A percentile compares a stretch with the other conserved stretches of the same genome.
Evolutionary conservation across 129 eudicot species (phyloP).

Genomic region (Rutidosis leptorrhynchoides): DNA sequence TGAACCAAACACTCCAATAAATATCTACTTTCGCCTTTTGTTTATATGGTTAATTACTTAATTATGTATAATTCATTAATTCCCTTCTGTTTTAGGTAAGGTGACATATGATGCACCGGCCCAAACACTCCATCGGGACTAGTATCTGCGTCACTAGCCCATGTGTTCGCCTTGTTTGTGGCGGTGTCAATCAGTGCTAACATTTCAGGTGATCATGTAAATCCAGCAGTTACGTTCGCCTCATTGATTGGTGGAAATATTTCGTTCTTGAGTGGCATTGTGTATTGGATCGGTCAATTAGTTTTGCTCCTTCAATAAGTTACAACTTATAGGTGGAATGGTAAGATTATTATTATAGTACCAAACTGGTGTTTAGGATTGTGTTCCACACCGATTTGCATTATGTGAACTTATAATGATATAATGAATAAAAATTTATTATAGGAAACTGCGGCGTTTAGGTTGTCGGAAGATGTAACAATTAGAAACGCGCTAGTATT

Average conservation of each 20-base stretch:
- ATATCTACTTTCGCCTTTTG: no score
- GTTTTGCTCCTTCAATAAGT: conserved; percentile 56
- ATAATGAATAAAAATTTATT: no score
- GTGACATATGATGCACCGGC: conserved; percentile 43
- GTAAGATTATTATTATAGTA: conserved; percentile 26
- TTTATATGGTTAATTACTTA: no score
- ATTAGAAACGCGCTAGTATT: conserved; percentile 57
- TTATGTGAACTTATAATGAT: no score
- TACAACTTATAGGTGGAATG: conserved; percentile 78
- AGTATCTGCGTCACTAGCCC: conserved; percentile 57
- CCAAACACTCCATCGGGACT: conserved; percentile 54
- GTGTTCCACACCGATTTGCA: not conserved
- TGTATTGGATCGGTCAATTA: conserved; percentile 69
- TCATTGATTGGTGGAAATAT: conserved; percentile 73
- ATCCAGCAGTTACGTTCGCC: conserved; percentile 74
- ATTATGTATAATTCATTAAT: no score
- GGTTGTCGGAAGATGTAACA: conserved; percentile 51
- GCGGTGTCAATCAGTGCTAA: conserved; percentile 69
- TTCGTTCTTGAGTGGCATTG: conserved; percentile 48
- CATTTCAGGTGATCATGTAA: conserved; percentile 73
- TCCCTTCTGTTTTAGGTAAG: conserved; percentile 42
- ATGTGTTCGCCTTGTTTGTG: conserved; percentile 62
- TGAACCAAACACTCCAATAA: no score
- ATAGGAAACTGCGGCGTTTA: conserved; percentile 61
- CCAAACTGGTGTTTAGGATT: not conserved